phyloP scores from a whole-genome alignment of 2,329 filamentous ascomycete species.

The Fusarium dimerum region DNA sequence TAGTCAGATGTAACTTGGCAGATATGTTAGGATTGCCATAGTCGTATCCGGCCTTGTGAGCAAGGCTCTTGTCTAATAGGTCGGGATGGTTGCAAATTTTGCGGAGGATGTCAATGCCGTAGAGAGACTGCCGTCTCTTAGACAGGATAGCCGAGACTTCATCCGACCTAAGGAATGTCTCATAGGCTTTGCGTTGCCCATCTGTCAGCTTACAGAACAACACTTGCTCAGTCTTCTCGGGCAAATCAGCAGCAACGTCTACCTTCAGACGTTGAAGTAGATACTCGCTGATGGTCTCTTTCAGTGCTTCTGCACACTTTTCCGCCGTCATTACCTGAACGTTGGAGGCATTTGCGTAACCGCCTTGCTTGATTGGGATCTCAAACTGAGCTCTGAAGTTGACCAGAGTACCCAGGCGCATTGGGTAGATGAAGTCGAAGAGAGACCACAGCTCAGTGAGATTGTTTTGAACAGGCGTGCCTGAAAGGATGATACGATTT shows the following conservation, averaged over 20 bases:
- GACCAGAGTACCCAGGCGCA: slow-evolving; percentile 88
- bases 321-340: slow-evolving; percentile 92
- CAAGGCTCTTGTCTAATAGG: slow-evolving; percentile 65
- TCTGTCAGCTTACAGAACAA: slow-evolving; percentile 89
- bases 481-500: slow-evolving; percentile 90
- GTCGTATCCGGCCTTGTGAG: slow-evolving; percentile 62
- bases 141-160: slow-evolving; percentile 83
- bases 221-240: slow-evolving; percentile 94
- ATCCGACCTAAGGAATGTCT: slow-evolving; percentile 76
- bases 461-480: slow-evolving; percentile 98
- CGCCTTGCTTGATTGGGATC: slow-evolving; percentile 87
- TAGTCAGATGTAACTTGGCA: slow-evolving; percentile 94
- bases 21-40: slow-evolving; percentile 81
- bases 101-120: slow-evolving; percentile 85
- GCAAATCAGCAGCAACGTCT: slow-evolving; percentile 90
- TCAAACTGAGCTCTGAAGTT: slow-evolving; percentile 92
- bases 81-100: slow-evolving; percentile 99
- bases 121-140: slow-evolving; percentile 76
- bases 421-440: slow-evolving; percentile 96
- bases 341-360: slow-evolving; percentile 93
- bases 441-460: slow-evolving; percentile 93
- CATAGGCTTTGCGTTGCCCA: slow-evolving; percentile 77
- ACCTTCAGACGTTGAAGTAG: slow-evolving; percentile 89
- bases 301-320: slow-evolving; percentile 90
- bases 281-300: slow-evolving; percentile 92